Percentiles rank a stretch among this genome's conserved stretches.
Evolutionary conservation across 805 yeast species (phyloP).

Genomic region (Lipomyces yamadae): DNA sequence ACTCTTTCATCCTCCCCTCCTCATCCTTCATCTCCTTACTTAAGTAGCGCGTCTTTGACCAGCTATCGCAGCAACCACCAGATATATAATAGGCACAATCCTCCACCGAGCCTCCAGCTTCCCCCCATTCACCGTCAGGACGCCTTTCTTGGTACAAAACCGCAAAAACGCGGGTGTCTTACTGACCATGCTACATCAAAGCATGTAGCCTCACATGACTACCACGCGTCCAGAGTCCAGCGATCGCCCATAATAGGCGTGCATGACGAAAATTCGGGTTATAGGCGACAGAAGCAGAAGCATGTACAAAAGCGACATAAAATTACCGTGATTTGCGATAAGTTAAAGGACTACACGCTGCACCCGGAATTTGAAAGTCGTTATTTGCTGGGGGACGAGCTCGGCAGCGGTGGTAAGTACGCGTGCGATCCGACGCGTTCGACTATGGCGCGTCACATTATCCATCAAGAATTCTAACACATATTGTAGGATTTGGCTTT

Average conservation of each 20-base stretch:
- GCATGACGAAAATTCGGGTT: background rate
- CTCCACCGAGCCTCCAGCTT: slow-evolving; percentile 12
- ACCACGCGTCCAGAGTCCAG: background rate
- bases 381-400: slow-evolving; percentile 33
- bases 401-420: slow-evolving; percentile 35
- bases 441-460: background rate
- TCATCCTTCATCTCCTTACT: slow-evolving; percentile 19
- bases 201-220: background rate
- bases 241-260: slow-evolving; percentile 7
- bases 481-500: slow-evolving; percentile 34
- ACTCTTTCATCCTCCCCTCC: slow-evolving; percentile 27
- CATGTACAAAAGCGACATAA: slow-evolving; percentile 14
- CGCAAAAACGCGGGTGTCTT: background rate
- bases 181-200: background rate
- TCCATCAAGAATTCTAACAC: slow-evolving; percentile 2
- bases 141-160: background rate
- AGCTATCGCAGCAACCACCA: background rate
- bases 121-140: slow-evolving; percentile 13
- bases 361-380: slow-evolving; percentile 27
- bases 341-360: slow-evolving; percentile 22
- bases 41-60: background rate
- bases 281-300: slow-evolving; percentile 1
- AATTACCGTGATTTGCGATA: slow-evolving; percentile 27
- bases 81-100: background rate
- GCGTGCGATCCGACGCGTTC: background rate